phyloP scores from a whole-genome alignment of 805 yeast genomes.

The Scheffersomyces amazonensis region DNA sequence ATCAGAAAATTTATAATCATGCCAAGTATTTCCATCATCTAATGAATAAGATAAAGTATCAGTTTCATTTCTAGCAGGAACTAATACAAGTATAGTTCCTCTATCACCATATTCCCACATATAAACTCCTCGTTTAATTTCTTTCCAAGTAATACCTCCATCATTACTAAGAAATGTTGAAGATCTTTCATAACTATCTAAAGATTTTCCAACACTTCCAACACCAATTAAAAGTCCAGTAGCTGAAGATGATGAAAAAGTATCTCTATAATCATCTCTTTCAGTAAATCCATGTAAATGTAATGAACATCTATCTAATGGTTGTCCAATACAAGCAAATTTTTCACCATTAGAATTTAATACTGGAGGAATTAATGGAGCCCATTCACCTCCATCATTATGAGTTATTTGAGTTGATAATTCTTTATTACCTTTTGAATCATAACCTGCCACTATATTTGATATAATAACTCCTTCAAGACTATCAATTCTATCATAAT shows the following conservation, averaged over 20 bases:
- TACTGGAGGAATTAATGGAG: constrained; percentile 64
- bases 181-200: constrained; percentile 45
- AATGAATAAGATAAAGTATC: constrained; percentile 60
- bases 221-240: constrained; percentile 84
- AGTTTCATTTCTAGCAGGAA: constrained; percentile 56
- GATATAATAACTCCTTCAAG: constrained; percentile 81
- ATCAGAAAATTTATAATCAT: constrained; percentile 58
- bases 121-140: constrained; percentile 65
- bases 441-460: constrained; percentile 55
- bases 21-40: constrained; percentile 82
- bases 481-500: constrained; percentile 79
- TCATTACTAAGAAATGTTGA: constrained; percentile 81
- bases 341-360: constrained; percentile 58
- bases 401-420: constrained; percentile 74
- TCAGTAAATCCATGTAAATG: constrained; percentile 91
- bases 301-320: constrained; percentile 66
- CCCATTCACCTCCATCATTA: constrained; percentile 92
- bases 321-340: constrained; percentile 48
- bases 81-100: constrained; percentile 81
- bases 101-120: constrained; percentile 98
- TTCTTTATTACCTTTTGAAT: constrained; percentile 43
- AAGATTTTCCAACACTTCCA: constrained; percentile 80
- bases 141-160: constrained; percentile 89
- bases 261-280: constrained; percentile 76
- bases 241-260: constrained; percentile 85